These are phyloP conservation scores for Hypomyces rosellus DNA, from an alignment of 2,329 filamentous ascomycete genomes.

Conservation along the genomic window DNA sequence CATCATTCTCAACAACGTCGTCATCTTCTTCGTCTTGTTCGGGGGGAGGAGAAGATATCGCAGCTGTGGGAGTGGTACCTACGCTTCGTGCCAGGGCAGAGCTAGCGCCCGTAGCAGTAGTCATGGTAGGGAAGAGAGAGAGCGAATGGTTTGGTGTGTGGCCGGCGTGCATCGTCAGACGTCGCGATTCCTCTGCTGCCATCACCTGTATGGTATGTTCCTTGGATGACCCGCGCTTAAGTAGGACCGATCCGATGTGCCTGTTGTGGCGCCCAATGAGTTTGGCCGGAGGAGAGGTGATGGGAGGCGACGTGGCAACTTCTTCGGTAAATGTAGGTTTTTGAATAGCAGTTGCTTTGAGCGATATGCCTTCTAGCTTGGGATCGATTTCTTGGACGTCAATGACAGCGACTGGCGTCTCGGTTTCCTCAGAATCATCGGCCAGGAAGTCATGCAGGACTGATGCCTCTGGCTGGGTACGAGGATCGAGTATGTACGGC, in stretches of 20 bases:
- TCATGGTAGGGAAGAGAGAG: conserved; percentile 41
- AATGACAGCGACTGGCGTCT: conserved; percentile 34
- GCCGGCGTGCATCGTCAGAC: conserved; percentile 56
- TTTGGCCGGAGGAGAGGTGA: conserved; percentile 21
- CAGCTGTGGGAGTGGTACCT: conserved; percentile 24
- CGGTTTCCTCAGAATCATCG: neutral
- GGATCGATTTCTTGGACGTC: conserved; percentile 54
- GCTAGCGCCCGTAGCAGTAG: conserved; percentile 31
- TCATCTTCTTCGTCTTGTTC: neutral
- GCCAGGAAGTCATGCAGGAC: conserved; percentile 30
- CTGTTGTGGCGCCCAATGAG: conserved; percentile 12
- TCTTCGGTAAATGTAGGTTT: conserved; percentile 44
- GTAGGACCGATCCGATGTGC: conserved; percentile 12
- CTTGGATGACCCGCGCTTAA: conserved; percentile 27
- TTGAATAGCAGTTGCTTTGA: conserved; percentile 48
- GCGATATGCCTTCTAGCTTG: conserved; percentile 52
- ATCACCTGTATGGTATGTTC: conserved; percentile 41
- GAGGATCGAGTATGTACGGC: conserved; percentile 36
- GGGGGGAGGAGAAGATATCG: conserved; percentile 4
- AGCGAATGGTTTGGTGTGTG: conserved; percentile 57
- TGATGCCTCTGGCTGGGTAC: conserved; percentile 36
- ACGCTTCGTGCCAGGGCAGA: conserved; percentile 22
- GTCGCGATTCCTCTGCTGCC: conserved; percentile 40
- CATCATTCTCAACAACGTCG: neutral
- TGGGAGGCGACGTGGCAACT: conserved; percentile 21